Evolutionary conservation across 306 rosid species (phyloP), one percentile per base, ranked within the genome.

Genomic region (Trichosanthes truncata): DNA sequence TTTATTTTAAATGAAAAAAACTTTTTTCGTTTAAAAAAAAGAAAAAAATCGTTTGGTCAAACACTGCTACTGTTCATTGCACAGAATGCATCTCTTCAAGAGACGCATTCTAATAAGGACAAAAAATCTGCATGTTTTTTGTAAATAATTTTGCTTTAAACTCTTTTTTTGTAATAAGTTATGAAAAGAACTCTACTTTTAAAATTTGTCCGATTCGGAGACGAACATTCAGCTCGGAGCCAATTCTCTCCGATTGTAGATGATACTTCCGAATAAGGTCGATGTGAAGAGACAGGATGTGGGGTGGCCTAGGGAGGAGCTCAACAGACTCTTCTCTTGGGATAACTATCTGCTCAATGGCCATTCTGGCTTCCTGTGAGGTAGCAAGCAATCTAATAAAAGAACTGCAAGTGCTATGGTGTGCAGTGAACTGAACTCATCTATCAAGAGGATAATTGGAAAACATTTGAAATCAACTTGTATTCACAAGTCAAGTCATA

Each of bases 361-460:
- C 97, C 77, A 91, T 78, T 85, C 99, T 90, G 79, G 97, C 97
- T 88, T 93, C 97, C 94, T 95, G 92, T 78, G 82, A 83, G 60
- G 46, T 55, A 60, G 62, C 53, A 67, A 41, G 59, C 79, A 69
- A 21, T 62, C 46, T 25, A 71, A 45, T 13, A 14, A 17, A 45
- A 45, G 52, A 15, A 18, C 10, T 6, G 57, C 12, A 41, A 69
- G 5, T 40, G 21, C 55, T 5, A 71, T 45, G 23, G 11, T 41
- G 12, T 12, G 52, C 6, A n/a, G 74, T n/a, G 74, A 68, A 68
- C 29, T 10, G 52, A 67, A 20, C 29, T 12, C 51, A 40, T 68
- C 38, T 17, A 25, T 71, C 53, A 9, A 69, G 4, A 69, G n/a
- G 76, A 21, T 41, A 69, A 21, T 26, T 21, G 9, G 4, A 66